phyloP scores from a whole-genome alignment of 225 moss, liverwort and hornwort species.

The Pseudoscleropodium purum region DNA sequence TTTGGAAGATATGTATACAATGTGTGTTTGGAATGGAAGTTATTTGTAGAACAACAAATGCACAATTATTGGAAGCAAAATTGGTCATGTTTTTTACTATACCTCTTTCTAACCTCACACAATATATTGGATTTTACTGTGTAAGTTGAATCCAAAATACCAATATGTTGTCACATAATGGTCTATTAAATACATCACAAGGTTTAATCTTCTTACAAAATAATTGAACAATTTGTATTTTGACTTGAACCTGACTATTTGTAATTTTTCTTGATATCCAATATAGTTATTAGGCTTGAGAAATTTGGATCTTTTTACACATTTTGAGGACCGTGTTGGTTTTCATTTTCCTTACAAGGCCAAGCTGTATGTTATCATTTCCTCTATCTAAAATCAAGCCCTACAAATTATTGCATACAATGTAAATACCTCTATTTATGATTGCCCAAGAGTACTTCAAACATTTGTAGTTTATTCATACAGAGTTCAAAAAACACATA shows the following conservation, averaged over 20 bases:
- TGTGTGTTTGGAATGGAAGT: background rate
- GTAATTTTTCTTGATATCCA: background rate
- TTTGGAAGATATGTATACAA: background rate
- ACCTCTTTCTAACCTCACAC: too few relatives aligned
- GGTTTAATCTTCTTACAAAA: too few relatives aligned
- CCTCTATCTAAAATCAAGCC: rapidly evolving
- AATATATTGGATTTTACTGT: too few relatives aligned
- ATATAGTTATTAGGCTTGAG: background rate
- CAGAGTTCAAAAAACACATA: background rate
- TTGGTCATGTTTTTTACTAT: too few relatives aligned
- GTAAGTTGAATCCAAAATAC: too few relatives aligned
- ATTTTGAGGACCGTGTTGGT: too few relatives aligned
- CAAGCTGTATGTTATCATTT: background rate
- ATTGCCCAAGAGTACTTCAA: background rate
- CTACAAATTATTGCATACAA: background rate
- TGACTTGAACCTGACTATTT: background rate
- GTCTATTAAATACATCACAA: too few relatives aligned
- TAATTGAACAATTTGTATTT: too few relatives aligned
- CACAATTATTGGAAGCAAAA: background rate
- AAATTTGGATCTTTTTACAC: background rate
- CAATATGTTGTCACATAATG: too few relatives aligned
- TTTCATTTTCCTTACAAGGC: background rate
- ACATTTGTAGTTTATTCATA: background rate
- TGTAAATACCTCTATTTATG: rapidly evolving
- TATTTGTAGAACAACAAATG: background rate